These are phyloP conservation scores for Penicillium riverlandense DNA, from an alignment of 495 filamentous ascomycete species.

Conservation along the genomic window DNA sequence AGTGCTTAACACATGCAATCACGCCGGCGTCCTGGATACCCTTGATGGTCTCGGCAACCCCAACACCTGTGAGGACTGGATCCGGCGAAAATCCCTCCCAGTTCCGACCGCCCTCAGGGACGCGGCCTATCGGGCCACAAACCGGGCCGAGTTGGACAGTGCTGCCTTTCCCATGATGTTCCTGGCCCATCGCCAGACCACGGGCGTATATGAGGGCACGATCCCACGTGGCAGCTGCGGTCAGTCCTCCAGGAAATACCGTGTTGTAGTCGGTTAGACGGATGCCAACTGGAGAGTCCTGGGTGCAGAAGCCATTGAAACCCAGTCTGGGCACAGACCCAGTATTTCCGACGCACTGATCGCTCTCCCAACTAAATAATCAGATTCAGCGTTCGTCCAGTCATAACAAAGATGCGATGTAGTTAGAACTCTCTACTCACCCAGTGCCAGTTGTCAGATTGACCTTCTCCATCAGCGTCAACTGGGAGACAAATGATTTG, in stretches of 20 bases:
- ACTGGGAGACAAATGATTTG: conserved; percentile 67
- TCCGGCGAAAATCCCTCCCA: conserved; percentile 72
- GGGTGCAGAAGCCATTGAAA: conserved; percentile 74
- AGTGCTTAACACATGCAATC: conserved; percentile 80
- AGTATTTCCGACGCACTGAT: conserved; percentile 72
- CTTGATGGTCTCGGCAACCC: conserved; percentile 66
- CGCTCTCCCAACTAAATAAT: conserved; percentile 58
- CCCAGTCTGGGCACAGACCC: conserved; percentile 51
- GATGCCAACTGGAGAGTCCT: conserved; percentile 84
- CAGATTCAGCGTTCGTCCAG: too few species aligned
- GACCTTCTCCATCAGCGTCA: conserved; percentile 86
- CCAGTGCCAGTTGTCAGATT: conserved; percentile 77
- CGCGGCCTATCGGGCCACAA: conserved; percentile 73
- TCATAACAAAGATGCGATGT: too few species aligned
- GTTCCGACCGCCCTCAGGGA: conserved; percentile 73
- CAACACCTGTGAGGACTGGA: conserved; percentile 66
- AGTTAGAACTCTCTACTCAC: too few species aligned
- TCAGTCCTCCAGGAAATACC: conserved; percentile 75
- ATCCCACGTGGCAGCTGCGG: conserved; percentile 76
- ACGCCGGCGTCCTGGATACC: conserved; percentile 79
- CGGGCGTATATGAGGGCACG: conserved; percentile 62
- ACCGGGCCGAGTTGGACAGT: conserved; percentile 86
- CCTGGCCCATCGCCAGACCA: conserved; percentile 71
- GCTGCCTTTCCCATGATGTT: conserved; percentile 75
- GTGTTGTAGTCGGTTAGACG: conserved; percentile 70